Percentiles rank a stretch among this genome's conserved stretches.
phyloP scores from a whole-genome alignment of 208 protist genomes.

The Leishmania major region DNA sequence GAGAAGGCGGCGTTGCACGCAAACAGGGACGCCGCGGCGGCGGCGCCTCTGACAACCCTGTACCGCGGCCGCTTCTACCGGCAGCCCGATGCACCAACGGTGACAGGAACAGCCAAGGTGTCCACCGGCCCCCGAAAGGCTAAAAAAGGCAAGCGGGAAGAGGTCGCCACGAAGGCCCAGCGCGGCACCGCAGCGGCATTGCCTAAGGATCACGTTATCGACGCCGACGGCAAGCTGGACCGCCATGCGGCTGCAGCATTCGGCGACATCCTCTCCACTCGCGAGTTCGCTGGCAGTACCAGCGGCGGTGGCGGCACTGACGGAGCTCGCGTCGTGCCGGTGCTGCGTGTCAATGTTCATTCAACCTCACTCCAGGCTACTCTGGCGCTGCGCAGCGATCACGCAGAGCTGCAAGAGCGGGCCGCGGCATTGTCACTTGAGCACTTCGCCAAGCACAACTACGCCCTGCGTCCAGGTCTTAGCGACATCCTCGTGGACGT shows the following conservation, averaged over 20 bases:
- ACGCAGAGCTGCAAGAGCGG: conserved; percentile 9
- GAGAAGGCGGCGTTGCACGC: neutral
- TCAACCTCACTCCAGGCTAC: conserved; percentile 35
- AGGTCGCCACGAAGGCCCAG: neutral
- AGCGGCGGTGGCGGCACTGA: neutral
- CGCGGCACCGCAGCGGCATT: neutral
- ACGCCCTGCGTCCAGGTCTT: conserved; percentile 45
- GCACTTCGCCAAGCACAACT: conserved; percentile 47
- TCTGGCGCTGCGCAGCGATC: conserved; percentile 32
- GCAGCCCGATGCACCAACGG: neutral
- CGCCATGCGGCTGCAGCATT: neutral
- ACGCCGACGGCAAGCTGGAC: neutral
- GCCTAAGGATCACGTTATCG: neutral
- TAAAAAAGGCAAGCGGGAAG: conserved; percentile 1
- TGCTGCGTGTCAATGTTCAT: conserved; percentile 49
- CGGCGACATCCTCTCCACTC: neutral
- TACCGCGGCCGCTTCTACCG: conserved; percentile 21
- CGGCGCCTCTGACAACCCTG: neutral
- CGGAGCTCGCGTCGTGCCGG: conserved; percentile 9
- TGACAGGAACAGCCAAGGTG: neutral
- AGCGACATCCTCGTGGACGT: conserved; percentile 54
- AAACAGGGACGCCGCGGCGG: neutral
- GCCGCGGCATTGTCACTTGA: conserved; percentile 34
- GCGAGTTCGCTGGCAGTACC: neutral
- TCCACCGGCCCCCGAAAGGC: neutral